Evolutionary conservation across 140 eudicot genomes (phyloP), one percentile per base, ranked within the genome.

Genomic region (Cichorium intybus): DNA sequence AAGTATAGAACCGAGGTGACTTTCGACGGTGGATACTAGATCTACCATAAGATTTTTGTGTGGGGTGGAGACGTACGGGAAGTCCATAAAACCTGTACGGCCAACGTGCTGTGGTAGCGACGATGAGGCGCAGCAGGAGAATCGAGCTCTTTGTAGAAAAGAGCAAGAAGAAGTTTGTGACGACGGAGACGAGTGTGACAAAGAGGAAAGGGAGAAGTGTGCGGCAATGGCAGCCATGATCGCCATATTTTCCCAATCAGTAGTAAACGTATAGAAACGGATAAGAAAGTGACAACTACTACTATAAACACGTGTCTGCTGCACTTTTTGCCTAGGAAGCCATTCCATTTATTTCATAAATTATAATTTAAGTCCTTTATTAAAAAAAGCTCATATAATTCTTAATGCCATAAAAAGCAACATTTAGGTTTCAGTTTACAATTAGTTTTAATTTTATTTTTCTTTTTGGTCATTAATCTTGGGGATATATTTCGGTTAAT

Each of bases 11-110:
- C 47, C 82, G 27, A 84, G 80, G 24, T 81, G 86, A 55, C 26
- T 49, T 63, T 90, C 94, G 60, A 91, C 71, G 64, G 86, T 62
- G 65, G 95, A 84, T 7, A 82, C 65, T 21, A 87, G 65, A 27
- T 90, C 96, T 29, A 87, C 77, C 97, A 90, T 90, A 51, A 90
- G 82, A 26, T 80, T 54, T 34, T 66, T 87, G 51, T 80, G 83
- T 20, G 87, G 76, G 16, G 63, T 45, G 1, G 96, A 80, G 9
- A 72, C 88, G 72, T 77, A 82, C 0, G 97, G 97, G 72, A 87
- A 90, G 46, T 87, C 88, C 79, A 60, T 68, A 37, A 84, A 80
- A 27, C 61, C 69, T 20, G 70, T 35, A 18, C 43, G 69, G 16
- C 33, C 43, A 48, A 35, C 62, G 58, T 27, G 37, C 18, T 66